phyloP scores from a whole-genome alignment of 148 eudicot species.

The Hydrangea macrophylla region DNA sequence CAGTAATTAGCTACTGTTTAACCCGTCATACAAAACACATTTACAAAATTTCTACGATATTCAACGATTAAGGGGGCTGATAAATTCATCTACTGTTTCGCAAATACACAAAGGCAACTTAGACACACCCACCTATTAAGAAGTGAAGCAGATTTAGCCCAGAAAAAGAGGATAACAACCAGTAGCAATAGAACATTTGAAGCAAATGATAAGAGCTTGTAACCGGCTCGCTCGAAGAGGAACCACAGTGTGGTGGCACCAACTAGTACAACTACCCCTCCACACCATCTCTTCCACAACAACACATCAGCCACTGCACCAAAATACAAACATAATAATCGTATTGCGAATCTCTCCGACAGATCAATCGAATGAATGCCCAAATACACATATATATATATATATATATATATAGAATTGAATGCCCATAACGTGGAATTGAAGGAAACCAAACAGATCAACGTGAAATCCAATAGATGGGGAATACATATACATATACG shows the following conservation, averaged over 20 bases:
- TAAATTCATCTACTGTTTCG: neutral
- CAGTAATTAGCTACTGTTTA: no score
- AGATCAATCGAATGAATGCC: slow-evolving; percentile 6
- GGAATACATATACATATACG: neutral
- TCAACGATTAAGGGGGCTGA: neutral
- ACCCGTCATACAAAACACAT: neutral
- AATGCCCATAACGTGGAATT: no score
- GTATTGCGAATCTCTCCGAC: neutral
- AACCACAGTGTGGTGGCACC: slow-evolving; percentile 64
- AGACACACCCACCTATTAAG: slow-evolving; percentile 67
- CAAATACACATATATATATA: neutral
- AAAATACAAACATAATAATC: neutral
- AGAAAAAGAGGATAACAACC: slow-evolving; percentile 73
- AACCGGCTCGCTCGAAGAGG: slow-evolving; percentile 63
- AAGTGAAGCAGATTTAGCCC: slow-evolving; percentile 94
- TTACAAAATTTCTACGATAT: neutral
- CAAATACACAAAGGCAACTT: neutral
- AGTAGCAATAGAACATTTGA: slow-evolving; percentile 69
- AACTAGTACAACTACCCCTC: slow-evolving; percentile 40
- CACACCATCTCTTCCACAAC: slow-evolving; percentile 68
- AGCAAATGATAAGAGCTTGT: slow-evolving; percentile 55
- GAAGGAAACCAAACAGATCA: no score
- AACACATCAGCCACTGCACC: slow-evolving; percentile 77
- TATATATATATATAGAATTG: neutral
- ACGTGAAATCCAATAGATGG: no score